Evolutionary conservation across 768 basidiomycete genomes (phyloP).

Genomic region (Termitomyces sp.): DNA sequence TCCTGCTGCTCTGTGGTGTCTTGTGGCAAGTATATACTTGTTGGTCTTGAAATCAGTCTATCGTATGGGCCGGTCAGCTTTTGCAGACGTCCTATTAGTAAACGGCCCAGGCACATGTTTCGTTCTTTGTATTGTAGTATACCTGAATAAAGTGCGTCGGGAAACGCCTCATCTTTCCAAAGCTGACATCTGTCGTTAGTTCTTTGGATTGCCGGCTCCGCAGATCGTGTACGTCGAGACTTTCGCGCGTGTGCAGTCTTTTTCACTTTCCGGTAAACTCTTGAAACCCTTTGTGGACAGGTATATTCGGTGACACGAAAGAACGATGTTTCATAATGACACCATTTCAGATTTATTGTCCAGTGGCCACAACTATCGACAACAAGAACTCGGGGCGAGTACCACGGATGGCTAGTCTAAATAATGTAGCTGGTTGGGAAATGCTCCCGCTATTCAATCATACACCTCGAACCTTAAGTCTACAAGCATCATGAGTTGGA

Average conservation of each 20-base stretch:
- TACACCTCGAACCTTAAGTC: not conserved
- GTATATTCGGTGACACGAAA: slow-evolving; percentile 28
- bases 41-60: slow-evolving; percentile 49
- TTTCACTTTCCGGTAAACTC: slow-evolving; percentile 83
- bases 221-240: slow-evolving; percentile 86
- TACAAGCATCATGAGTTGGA: slow-evolving; percentile 1
- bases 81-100: slow-evolving; percentile 75
- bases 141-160: slow-evolving; percentile 63
- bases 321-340: not conserved
- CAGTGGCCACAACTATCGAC: slow-evolving; percentile 72
- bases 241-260: slow-evolving; percentile 77
- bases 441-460: not conserved
- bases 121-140: slow-evolving; percentile 64
- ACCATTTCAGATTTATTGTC: slow-evolving; percentile 63
- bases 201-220: slow-evolving; percentile 70
- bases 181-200: slow-evolving; percentile 35
- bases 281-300: slow-evolving; percentile 79
- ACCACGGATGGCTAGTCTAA: slow-evolving; percentile 63
- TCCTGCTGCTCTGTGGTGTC: slow-evolving; percentile 56
- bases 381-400: slow-evolving; percentile 36
- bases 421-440: not conserved
- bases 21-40: slow-evolving; percentile 56
- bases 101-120: slow-evolving; percentile 97
- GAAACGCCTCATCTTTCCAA: not conserved
- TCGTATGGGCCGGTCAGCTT: slow-evolving; percentile 20